Conservation (phyloP, 2,329 filamentous ascomycete genomes). For the Bipolaris bicolor region DNA sequence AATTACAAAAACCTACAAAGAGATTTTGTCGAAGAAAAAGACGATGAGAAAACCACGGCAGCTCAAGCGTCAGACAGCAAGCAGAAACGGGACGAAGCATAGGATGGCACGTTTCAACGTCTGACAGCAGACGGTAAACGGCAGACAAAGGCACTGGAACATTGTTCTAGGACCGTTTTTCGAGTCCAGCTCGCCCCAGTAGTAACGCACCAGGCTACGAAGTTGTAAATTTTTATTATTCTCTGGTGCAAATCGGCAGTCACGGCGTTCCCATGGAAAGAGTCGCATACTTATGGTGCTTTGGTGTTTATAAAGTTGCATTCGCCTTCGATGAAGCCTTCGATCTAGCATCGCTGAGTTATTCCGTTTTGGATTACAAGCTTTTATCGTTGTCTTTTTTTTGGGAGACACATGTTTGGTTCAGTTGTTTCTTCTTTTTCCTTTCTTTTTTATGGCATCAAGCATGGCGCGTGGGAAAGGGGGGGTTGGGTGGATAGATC, state of each 20-base stretch:
- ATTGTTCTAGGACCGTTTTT: not conserved
- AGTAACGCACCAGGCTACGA: not conserved
- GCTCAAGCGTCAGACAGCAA: not conserved
- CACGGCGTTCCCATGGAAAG: conserved; percentile 1
- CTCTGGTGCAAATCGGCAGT: not conserved
- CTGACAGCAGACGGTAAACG: not conserved
- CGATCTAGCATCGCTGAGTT: not conserved
- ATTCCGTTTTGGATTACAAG: not conserved
- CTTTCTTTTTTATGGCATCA: not conserved
- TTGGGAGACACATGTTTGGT: not conserved
- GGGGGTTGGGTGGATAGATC: not conserved
- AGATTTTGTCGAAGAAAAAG: not conserved
- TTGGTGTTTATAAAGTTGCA: conserved; percentile 18
- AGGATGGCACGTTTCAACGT: not conserved
- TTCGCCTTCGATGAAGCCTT: not conserved
- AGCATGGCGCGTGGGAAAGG: not conserved
- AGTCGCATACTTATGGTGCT: conserved; percentile 15
- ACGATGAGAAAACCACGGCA: not conserved
- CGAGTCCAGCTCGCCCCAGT: not conserved
- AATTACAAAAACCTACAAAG: not conserved
- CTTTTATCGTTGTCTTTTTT: not conserved
- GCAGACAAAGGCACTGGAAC: not conserved
- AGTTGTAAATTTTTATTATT: not conserved
- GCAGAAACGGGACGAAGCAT: not conserved
- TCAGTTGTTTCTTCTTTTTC: not conserved